These are phyloP conservation scores for Xylariaceae sp. DNA, from an alignment of 2,329 filamentous ascomycete genomes.

Conservation along the genomic window DNA sequence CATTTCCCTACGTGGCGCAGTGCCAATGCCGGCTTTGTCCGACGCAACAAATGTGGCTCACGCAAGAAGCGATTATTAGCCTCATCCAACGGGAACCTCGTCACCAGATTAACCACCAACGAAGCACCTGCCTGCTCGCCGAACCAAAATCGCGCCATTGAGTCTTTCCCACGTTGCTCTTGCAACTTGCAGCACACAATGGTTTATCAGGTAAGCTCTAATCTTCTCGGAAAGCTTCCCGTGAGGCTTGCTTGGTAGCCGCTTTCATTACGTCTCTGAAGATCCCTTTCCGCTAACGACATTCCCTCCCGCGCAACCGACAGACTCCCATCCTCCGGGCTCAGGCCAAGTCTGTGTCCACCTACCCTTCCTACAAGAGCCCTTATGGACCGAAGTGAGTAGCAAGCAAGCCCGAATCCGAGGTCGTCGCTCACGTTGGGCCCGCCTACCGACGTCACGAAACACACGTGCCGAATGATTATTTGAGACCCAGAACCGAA, in stretches of 20 bases:
- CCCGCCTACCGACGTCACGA: background rate
- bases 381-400: constrained; percentile 62
- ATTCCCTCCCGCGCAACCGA: constrained; percentile 8
- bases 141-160: constrained; percentile 20
- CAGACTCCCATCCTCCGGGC: constrained; percentile 44
- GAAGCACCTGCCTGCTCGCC: constrained; percentile 5
- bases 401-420: constrained; percentile 15
- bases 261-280: background rate
- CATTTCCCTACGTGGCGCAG: constrained; percentile 2
- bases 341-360: too few relatives aligned
- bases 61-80: constrained; percentile 25
- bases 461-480: background rate
- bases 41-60: constrained; percentile 25
- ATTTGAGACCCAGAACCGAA: background rate
- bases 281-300: background rate
- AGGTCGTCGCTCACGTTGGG: background rate
- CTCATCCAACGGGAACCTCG: constrained; percentile 11
- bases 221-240: background rate
- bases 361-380: constrained; percentile 49
- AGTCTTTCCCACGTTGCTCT: constrained; percentile 11
- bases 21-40: constrained; percentile 20
- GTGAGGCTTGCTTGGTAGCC: background rate
- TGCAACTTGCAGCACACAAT: constrained; percentile 22
- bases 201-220: constrained; percentile 23
- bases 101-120: constrained; percentile 17